phyloP scores from a whole-genome alignment of 78 protist species.

The Mastigamoeba balamuthi region DNA sequence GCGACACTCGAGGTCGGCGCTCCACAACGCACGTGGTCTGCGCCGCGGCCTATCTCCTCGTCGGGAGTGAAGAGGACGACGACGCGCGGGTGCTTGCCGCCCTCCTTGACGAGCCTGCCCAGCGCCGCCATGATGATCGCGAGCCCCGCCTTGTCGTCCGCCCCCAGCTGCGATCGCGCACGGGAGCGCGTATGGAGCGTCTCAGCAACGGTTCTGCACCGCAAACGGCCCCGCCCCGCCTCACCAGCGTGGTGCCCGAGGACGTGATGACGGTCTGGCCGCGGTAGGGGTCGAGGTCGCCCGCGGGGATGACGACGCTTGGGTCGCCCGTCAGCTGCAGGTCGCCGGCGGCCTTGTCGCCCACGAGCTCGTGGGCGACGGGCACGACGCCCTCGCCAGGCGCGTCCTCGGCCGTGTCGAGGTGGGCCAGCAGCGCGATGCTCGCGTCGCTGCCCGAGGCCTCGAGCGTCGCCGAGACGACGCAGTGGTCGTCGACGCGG shows the following conservation, averaged over 20 bases:
- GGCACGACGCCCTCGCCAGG: not conserved
- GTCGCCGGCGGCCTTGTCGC: not conserved
- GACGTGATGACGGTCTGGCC: not conserved
- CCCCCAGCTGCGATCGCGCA: not conserved
- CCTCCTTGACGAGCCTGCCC: not conserved
- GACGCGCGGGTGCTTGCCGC: not conserved
- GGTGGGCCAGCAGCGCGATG: constrained; percentile 6
- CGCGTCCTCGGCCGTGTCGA: constrained; percentile 5
- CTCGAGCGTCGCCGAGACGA: constrained; percentile 1
- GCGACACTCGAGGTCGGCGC: no score
- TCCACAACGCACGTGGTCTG: not conserved
- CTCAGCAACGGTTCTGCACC: no score
- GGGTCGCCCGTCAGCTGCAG: not conserved
- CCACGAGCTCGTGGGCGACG: not conserved
- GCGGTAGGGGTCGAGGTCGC: not conserved
- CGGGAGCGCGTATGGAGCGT: no score
- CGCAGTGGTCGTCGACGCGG: not conserved
- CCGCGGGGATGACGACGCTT: not conserved
- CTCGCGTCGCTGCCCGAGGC: not conserved
- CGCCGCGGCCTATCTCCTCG: constrained; percentile 23
- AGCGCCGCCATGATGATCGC: constrained; percentile 2
- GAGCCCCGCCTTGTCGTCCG: constrained; percentile 9
- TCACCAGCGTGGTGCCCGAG: not conserved
- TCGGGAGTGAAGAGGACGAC: constrained; percentile 6
- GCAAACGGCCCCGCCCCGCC: not conserved